Evolutionary conservation across 495 filamentous ascomycete species (phyloP), one percentile per base, ranked within the genome.

Genomic region (Penicillium paxilli): DNA sequence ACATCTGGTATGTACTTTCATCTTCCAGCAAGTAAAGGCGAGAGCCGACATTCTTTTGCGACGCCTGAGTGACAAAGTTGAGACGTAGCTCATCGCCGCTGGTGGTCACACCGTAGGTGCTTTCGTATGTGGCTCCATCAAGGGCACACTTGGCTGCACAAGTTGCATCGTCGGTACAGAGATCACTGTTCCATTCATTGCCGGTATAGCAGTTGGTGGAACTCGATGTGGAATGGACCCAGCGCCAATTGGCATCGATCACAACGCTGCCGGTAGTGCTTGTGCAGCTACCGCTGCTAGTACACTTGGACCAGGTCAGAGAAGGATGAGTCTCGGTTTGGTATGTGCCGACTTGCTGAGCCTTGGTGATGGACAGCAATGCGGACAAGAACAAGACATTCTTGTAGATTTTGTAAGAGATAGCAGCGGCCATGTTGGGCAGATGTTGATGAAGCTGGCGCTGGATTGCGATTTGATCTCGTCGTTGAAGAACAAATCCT

Each of bases 181-280:
- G 67, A 26, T 73, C 64, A 14, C 73, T 52, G 61, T 84, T 74
- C 82, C 82, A 86, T 22, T 55, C 2, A 62, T 79, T 81, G 52
- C 83, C 85, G 25, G 74, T 80, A 64, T 86, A 88, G 80, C 84
- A 88, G 70, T 87, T 87, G 58, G 76, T 80, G 58, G 68, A 82
- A 45, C 75, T 73, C 30, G 67, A 64, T 16, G 67, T 71, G 1
- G 68, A 66, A 58, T 87, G 84, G 22, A 84, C 62, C 81, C 81
- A 84, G 21, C 84, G 78, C 79, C 84, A 88, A 65, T 85, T 87
- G 53, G 84, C 65, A 66, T 90, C 87, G 32, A 88, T 71, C 25
- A 84, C 82, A 44, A 90, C 67, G 24, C 75, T 79, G 44, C 79
- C 83, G 22, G 67, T 55, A 46, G 74, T 64, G 28, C 71, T 68